Percentiles rank a stretch among this genome's conserved stretches.
These are phyloP conservation scores for Fusarium veterinarium DNA, from an alignment of 2,329 filamentous ascomycete species.

Conservation along the genomic window DNA sequence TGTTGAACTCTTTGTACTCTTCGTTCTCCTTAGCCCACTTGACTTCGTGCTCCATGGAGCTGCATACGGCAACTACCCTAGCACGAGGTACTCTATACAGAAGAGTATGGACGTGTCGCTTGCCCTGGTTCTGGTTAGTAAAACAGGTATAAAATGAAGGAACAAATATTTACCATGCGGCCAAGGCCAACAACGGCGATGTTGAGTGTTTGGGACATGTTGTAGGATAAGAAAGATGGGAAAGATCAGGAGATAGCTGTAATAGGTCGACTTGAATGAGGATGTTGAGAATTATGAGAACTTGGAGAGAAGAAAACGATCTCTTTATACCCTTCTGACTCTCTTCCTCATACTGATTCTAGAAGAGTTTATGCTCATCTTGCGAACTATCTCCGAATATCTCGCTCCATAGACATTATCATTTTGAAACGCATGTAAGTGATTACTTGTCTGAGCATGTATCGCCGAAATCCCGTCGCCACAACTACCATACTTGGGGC, in stretches of 20 bases:
- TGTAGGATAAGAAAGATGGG: neutral
- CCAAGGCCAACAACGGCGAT: conserved; percentile 37
- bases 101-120: conserved; percentile 27
- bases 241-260: too few species aligned
- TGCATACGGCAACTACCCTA: conserved; percentile 28
- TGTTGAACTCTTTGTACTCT: conserved; percentile 27
- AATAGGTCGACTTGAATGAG: too few species aligned
- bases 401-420: too few species aligned
- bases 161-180: conserved; percentile 10
- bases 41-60: conserved; percentile 12
- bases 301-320: rapidly evolving
- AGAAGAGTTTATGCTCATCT: rapidly evolving
- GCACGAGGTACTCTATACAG: conserved; percentile 31
- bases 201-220: conserved; percentile 20
- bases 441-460: rapidly evolving
- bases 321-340: neutral
- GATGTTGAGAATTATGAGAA: too few species aligned
- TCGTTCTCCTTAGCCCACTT: conserved; percentile 21
- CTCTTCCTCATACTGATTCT: rapidly evolving
- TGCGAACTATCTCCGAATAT: neutral
- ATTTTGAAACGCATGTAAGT: rapidly evolving
- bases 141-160: rapidly evolving
- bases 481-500: neutral
- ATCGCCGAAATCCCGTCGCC: too few species aligned
- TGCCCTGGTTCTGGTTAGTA: neutral